A percentile compares a stretch with the other conserved stretches of the same genome.
phyloP scores from a whole-genome alignment of 352 stramenopile species.

The Peronospora farinosa region DNA sequence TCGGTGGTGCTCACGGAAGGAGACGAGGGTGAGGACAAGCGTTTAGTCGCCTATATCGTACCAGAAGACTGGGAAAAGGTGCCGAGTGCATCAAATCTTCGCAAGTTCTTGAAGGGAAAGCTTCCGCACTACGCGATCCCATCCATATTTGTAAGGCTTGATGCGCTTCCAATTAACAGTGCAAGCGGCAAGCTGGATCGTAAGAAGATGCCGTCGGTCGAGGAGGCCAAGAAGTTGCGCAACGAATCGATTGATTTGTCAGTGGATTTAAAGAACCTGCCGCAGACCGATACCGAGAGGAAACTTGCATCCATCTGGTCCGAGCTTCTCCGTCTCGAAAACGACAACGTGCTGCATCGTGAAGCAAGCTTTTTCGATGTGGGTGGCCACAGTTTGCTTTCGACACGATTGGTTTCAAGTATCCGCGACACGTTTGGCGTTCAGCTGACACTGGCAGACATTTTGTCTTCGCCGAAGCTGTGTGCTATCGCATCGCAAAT shows the following conservation, averaged over 20 bases:
- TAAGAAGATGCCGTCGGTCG: constrained; percentile 77
- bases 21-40: constrained; percentile 80
- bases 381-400: constrained; percentile 72
- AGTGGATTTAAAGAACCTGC: constrained; percentile 32
- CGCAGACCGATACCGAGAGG: constrained; percentile 55
- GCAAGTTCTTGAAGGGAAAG: constrained; percentile 62
- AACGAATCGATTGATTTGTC: constrained; percentile 72
- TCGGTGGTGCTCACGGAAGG: constrained; percentile 89
- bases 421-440: constrained; percentile 60
- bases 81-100: constrained; percentile 55
- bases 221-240: constrained; percentile 59
- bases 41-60: constrained; percentile 90
- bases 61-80: constrained; percentile 65
- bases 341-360: constrained; percentile 45
- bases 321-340: constrained; percentile 59
- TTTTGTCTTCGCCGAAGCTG: constrained; percentile 55
- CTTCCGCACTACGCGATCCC: constrained; percentile 82
- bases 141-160: constrained; percentile 71
- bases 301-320: constrained; percentile 58
- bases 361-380: constrained; percentile 76
- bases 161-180: constrained; percentile 82
- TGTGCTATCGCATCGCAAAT: constrained; percentile 52
- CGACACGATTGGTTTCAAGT: constrained; percentile 63
- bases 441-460: constrained; percentile 69
- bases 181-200: constrained; percentile 86